Evolutionary conservation across 352 stramenopile species (phyloP).

Genomic region (Phytophthora brassicae): DNA sequence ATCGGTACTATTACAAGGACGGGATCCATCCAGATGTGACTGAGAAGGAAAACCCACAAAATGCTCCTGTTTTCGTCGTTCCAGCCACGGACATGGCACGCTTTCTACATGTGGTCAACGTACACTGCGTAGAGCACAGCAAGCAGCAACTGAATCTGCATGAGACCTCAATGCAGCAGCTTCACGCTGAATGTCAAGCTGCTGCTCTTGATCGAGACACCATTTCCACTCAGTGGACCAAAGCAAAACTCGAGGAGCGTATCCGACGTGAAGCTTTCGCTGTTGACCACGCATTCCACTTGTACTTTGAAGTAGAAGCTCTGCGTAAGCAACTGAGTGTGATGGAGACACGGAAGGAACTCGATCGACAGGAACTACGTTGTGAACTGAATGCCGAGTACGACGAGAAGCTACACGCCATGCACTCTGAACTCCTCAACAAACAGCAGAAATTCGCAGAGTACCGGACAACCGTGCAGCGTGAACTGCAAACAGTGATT

Average conservation of each 20-base stretch:
- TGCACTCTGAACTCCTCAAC: constrained; percentile 52
- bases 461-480: constrained; percentile 59
- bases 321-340: constrained; percentile 33
- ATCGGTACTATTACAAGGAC: constrained; percentile 18
- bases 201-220: constrained; percentile 7
- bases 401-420: constrained; percentile 53
- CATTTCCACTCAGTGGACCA: constrained; percentile 6
- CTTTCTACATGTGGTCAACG: constrained; percentile 13
- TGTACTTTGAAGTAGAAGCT: constrained; percentile 45
- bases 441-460: constrained; percentile 70
- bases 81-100: constrained; percentile 24
- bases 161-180: constrained; percentile 10
- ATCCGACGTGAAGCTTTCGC: constrained; percentile 48
- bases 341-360: constrained; percentile 28
- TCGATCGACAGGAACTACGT: constrained; percentile 45
- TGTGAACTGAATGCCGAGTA: constrained; percentile 55
- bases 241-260: constrained; percentile 27
- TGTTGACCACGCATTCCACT: constrained; percentile 41
- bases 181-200: constrained; percentile 14
- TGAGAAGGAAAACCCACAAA: background rate
- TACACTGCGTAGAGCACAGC: constrained; percentile 17
- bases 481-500: constrained; percentile 59
- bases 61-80: constrained; percentile 15
- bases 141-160: constrained; percentile 27
- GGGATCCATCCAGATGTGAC: too few species aligned